A percentile compares a stretch with the other conserved stretches of the same genome.
Conservation (phyloP, 352 stramenopile genomes). For the Globisporangium recalcitrans region DNA sequence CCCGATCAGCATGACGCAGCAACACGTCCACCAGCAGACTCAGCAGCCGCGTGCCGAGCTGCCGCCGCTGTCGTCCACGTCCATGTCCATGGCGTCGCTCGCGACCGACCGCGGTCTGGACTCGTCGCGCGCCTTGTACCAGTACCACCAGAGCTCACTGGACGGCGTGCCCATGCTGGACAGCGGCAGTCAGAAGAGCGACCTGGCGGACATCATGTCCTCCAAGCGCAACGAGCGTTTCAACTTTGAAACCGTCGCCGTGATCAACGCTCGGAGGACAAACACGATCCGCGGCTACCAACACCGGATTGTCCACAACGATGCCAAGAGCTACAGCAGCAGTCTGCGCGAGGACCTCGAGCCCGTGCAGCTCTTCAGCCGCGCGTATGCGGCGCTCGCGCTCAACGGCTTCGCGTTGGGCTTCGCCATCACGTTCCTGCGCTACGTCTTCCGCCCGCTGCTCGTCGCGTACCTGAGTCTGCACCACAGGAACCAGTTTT, state of each 20-base stretch:
- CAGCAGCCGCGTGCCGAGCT: not conserved
- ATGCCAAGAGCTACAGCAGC: not conserved
- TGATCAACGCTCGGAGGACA: not conserved
- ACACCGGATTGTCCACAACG: not conserved
- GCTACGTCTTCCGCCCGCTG: constrained; percentile 33
- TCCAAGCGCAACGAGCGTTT: constrained; percentile 9
- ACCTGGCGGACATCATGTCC: constrained; percentile 7
- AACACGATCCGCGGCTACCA: not conserved
- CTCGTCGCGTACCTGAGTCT: constrained; percentile 38
- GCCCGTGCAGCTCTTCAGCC: constrained; percentile 30
- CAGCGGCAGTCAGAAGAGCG: not conserved
- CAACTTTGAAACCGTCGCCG: constrained; percentile 1
- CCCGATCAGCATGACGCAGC: not conserved
- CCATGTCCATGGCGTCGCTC: not conserved
- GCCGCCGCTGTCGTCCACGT: not conserved
- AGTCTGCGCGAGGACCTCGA: constrained; percentile 35
- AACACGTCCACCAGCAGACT: not conserved
- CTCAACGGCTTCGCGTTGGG: constrained; percentile 29
- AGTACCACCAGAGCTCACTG: not conserved
- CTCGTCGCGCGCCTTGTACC: constrained; percentile 7
- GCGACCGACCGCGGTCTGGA: not conserved
- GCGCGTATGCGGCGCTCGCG: constrained; percentile 34
- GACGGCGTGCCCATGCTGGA: not conserved
- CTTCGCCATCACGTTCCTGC: constrained; percentile 27
- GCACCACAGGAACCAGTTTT: constrained; percentile 31